These are phyloP conservation scores for Urtica urens DNA, from an alignment of 306 rosid genomes.

Conservation along the genomic window DNA sequence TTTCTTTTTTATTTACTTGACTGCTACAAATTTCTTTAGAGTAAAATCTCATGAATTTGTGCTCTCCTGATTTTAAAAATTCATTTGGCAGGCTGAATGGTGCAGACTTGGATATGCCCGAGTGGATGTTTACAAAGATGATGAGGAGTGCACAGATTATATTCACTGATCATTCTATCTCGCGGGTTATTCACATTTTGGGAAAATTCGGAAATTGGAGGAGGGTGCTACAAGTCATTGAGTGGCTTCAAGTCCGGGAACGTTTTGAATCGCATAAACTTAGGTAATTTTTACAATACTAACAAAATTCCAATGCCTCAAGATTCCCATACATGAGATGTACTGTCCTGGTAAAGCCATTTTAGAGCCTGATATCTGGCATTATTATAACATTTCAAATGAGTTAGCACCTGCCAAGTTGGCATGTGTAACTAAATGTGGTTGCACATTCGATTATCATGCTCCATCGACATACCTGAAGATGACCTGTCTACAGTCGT, in stretches of 20 bases:
- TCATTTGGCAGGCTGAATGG: constrained; percentile 73
- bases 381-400: not conserved
- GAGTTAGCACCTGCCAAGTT: no score
- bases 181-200: constrained; percentile 65
- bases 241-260: constrained; percentile 92
- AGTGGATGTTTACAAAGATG: constrained; percentile 85
- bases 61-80: constrained; percentile 13
- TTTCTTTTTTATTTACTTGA: constrained; percentile 12
- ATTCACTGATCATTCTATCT: constrained; percentile 72
- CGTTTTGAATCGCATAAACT: constrained; percentile 67
- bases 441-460: no score
- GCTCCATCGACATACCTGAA: no score
- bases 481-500: no score
- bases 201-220: constrained; percentile 87
- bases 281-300: no score
- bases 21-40: constrained; percentile 8
- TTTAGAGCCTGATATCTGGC: not conserved
- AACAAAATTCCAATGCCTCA: no score
- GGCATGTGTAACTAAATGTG: no score
- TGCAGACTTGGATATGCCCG: constrained; percentile 72
- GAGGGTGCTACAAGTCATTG: constrained; percentile 79
- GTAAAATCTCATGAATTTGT: constrained; percentile 9
- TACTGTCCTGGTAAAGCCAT: constrained; percentile 1
- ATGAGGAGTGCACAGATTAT: constrained; percentile 80
- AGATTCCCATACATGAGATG: no score